Percentiles rank a stretch among this genome's conserved stretches.
phyloP scores from a whole-genome alignment of 805 yeast species.

The Zygosaccharomyces siamensis region DNA sequence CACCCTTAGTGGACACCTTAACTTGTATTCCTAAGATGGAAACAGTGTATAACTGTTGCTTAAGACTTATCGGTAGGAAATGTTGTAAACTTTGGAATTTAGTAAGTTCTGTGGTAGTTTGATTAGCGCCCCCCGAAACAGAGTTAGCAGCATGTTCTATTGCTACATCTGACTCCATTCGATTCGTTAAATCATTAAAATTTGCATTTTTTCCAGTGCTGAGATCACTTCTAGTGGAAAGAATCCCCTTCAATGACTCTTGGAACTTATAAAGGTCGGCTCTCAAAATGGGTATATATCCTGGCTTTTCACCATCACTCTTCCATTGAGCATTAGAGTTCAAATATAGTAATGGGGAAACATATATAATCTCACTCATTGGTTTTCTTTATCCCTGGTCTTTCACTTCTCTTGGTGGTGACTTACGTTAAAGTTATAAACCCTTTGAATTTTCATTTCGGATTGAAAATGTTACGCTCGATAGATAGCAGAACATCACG shows the following conservation, averaged over 20 bases:
- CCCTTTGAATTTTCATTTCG: slow-evolving; percentile 1
- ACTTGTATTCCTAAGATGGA: slow-evolving; percentile 20
- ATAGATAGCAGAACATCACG: neutral
- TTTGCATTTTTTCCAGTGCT: neutral
- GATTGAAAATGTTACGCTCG: neutral
- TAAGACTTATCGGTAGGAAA: slow-evolving; percentile 25
- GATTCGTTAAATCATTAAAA: neutral
- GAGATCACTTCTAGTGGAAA: neutral
- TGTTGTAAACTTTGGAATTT: slow-evolving; percentile 21
- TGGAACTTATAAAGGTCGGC: slow-evolving; percentile 23
- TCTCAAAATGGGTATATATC: slow-evolving; percentile 27
- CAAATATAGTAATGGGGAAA: slow-evolving; percentile 28
- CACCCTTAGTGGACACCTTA: slow-evolving; percentile 6
- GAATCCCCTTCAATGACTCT: slow-evolving; percentile 8
- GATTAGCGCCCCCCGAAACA: neutral
- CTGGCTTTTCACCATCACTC: slow-evolving; percentile 21
- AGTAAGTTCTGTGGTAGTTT: neutral
- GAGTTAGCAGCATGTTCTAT: neutral
- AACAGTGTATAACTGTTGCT: slow-evolving; percentile 26
- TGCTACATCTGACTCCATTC: neutral
- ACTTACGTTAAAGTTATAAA: neutral
- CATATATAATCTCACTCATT: slow-evolving; percentile 27
- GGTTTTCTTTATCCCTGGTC: neutral
- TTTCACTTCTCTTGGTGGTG: neutral
- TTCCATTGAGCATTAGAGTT: slow-evolving; percentile 21